These are phyloP conservation scores for Polychytrium aggregatum DNA, from an alignment of 192 early-diverging fungal species.

Conservation along the genomic window DNA sequence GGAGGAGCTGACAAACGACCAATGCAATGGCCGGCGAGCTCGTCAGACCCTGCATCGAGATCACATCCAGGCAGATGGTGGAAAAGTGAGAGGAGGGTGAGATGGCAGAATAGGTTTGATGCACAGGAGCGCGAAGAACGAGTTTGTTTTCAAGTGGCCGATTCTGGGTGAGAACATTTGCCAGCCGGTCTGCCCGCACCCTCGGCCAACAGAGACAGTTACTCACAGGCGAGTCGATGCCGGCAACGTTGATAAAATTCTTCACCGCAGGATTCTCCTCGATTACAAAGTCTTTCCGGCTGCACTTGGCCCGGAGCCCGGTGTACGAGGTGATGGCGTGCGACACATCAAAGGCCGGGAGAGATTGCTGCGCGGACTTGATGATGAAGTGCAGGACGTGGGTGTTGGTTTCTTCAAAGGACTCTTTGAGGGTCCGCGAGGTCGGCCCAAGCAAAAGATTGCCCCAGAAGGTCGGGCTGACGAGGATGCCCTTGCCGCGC, in stretches of 20 bases:
- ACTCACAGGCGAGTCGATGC: conserved; percentile 40
- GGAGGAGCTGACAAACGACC: conserved; percentile 18
- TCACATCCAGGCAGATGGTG: too few species aligned
- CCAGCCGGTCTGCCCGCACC: too few species aligned
- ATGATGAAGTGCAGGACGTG: conserved; percentile 26
- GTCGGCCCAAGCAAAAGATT: conserved; percentile 37
- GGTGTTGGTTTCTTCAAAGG: conserved; percentile 17
- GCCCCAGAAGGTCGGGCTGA: conserved; percentile 31
- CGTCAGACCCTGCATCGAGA: too few species aligned
- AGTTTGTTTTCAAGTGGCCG: too few species aligned
- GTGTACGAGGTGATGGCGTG: conserved; percentile 35
- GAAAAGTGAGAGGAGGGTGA: too few species aligned
- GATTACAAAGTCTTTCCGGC: conserved; percentile 33
- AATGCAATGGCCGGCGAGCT: conserved; percentile 27
- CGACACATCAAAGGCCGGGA: conserved; percentile 26
- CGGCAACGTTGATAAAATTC: conserved; percentile 36
- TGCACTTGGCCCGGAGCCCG: conserved; percentile 29
- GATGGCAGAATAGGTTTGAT: too few species aligned
- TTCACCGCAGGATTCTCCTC: conserved; percentile 10
- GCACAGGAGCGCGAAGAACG: too few species aligned
- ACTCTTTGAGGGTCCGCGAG: conserved; percentile 11
- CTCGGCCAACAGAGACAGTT: too few species aligned
- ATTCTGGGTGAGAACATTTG: too few species aligned
- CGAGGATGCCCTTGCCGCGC: conserved; percentile 36
- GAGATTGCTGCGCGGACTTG: conserved; percentile 8